Evolutionary conservation across 768 basidiomycete species (phyloP).

Genomic region (Pleurotus pulmonarius): DNA sequence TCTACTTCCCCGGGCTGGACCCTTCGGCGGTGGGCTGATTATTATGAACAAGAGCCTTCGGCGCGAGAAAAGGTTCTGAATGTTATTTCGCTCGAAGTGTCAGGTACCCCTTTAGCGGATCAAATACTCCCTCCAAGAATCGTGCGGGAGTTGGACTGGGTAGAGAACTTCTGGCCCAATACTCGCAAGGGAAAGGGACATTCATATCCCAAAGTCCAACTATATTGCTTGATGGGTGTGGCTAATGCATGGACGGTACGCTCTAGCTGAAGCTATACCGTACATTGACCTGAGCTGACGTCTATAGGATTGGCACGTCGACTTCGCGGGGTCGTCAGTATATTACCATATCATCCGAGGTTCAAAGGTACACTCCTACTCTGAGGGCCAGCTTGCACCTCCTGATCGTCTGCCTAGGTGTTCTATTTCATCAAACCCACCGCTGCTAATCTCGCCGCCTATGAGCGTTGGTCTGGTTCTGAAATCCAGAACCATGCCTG

Average conservation of each 20-base stretch:
- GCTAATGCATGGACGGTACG: constrained; percentile 90
- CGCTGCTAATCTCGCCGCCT: constrained; percentile 77
- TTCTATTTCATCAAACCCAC: constrained; percentile 97
- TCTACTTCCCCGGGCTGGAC: constrained; percentile 86
- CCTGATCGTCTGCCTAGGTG: constrained; percentile 40
- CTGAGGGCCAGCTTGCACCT: constrained; percentile 4
- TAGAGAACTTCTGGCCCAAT: constrained; percentile 91
- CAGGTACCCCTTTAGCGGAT: constrained; percentile 77
- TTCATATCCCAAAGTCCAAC: constrained; percentile 86
- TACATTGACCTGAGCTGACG: not conserved
- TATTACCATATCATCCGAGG: constrained; percentile 93
- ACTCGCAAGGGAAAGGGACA: constrained; percentile 70
- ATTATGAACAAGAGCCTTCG: constrained; percentile 65
- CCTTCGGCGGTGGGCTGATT: constrained; percentile 86
- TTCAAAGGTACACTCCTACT: constrained; percentile 53
- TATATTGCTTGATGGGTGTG: constrained; percentile 97
- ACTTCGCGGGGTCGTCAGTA: constrained; percentile 97
- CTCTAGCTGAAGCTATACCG: constrained; percentile 9
- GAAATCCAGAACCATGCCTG: constrained; percentile 85
- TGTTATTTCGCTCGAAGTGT: constrained; percentile 93
- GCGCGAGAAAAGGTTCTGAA: constrained; percentile 86
- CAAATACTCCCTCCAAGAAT: constrained; percentile 79
- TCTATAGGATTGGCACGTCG: constrained; percentile 92
- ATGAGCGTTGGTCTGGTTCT: constrained; percentile 91
- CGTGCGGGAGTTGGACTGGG: constrained; percentile 92